Conservation (phyloP, 2,329 filamentous ascomycete species). For the Epichloe brachyelytri region DNA sequence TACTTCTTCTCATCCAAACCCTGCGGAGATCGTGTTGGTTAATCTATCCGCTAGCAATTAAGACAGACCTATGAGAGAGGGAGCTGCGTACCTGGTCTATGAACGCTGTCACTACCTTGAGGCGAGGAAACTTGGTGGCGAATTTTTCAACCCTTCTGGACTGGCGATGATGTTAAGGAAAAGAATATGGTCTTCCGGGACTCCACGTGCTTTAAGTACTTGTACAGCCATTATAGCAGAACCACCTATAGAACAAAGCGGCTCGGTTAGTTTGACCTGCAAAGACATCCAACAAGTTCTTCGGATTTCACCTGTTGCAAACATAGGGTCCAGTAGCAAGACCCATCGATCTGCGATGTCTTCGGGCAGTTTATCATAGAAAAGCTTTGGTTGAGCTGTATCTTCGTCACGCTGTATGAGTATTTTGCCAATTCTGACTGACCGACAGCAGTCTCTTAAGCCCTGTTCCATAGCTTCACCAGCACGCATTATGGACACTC, state of each 20-base stretch:
- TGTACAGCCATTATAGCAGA: conserved; percentile 96
- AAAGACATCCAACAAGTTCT: background rate
- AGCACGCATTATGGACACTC: conserved; percentile 95
- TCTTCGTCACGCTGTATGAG: conserved; percentile 96
- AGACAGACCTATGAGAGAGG: background rate
- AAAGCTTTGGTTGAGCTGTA: conserved; percentile 79
- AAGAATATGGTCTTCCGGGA: conserved; percentile 87
- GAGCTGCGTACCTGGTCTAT: conserved; percentile 55
- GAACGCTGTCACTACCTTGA: conserved; percentile 90
- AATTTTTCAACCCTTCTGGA: conserved; percentile 86
- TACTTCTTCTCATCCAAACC: conserved; percentile 98
- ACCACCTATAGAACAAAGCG: conserved; percentile 45
- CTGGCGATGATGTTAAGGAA: conserved; percentile 98
- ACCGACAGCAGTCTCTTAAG: conserved; percentile 87
- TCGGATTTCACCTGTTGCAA: conserved; percentile 63
- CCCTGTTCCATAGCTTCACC: conserved; percentile 99
- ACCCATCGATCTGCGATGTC: conserved; percentile 93
- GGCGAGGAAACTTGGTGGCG: conserved; percentile 73
- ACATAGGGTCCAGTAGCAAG: conserved; percentile 93
- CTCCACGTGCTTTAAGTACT: conserved; percentile 76
- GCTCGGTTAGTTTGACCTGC: background rate
- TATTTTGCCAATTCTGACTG: conserved; percentile 97
- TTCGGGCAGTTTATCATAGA: conserved; percentile 93
- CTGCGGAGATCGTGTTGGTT: conserved; percentile 17
- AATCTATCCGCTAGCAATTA: background rate